Conservation (phyloP, 768 basidiomycete genomes). For the Amyloporia xantha region DNA sequence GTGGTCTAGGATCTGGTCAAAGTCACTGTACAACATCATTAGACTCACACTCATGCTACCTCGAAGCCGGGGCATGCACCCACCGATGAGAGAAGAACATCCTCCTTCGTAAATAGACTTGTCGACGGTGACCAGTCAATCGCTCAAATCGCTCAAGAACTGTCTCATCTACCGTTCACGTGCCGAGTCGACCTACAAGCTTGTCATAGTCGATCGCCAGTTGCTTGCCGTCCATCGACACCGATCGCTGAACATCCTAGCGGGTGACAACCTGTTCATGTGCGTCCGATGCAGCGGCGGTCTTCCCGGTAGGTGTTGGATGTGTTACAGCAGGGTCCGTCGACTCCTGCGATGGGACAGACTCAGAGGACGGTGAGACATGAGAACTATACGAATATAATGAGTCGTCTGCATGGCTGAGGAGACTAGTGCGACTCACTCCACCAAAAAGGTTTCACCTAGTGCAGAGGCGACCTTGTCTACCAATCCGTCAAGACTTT, state of each 20-base stretch:
- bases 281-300: slow-evolving; percentile 22
- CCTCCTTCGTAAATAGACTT: slow-evolving; percentile 81
- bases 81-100: slow-evolving; percentile 99
- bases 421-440: slow-evolving; percentile 20
- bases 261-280: slow-evolving; percentile 87
- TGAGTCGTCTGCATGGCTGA: too few species aligned
- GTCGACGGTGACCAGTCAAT: slow-evolving; percentile 82
- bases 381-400: too few species aligned
- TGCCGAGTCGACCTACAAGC: slow-evolving; percentile 90
- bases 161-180: slow-evolving; percentile 67
- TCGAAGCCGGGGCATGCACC: slow-evolving; percentile 17
- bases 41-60: neutral
- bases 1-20: slow-evolving; percentile 88
- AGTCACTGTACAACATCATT: slow-evolving; percentile 50
- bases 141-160: slow-evolving; percentile 86
- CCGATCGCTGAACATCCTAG: slow-evolving; percentile 94
- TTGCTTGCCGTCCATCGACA: slow-evolving; percentile 83
- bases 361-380: neutral
- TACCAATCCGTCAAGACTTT: slow-evolving; percentile 20
- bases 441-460: slow-evolving; percentile 21
- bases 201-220: slow-evolving; percentile 96
- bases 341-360: neutral
- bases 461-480: slow-evolving; percentile 24
- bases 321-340: neutral
- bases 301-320: neutral